phyloP scores from a whole-genome alignment of 148 eudicot species.

The Arbutus unedo region DNA sequence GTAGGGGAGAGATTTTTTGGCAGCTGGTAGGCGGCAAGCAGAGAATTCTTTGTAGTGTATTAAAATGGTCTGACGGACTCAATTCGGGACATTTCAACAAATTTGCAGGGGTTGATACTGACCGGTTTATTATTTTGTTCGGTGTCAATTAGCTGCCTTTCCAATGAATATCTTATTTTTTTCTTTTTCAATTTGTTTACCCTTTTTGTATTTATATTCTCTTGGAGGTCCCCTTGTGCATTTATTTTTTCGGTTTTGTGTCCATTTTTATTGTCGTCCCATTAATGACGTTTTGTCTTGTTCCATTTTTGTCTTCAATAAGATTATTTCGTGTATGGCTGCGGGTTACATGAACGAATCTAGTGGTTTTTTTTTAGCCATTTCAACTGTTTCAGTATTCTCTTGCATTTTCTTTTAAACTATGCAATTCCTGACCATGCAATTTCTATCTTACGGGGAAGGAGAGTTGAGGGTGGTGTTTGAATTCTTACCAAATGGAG shows the following conservation, averaged over 20 bases:
- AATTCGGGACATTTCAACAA: not conserved
- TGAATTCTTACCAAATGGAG: too few relatives aligned
- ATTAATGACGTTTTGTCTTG: not conserved
- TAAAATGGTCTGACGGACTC: not conserved
- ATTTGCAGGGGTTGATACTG: not conserved
- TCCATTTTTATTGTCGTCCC: not conserved
- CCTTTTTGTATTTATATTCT: not conserved
- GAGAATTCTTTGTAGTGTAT: slow-evolving; percentile 16
- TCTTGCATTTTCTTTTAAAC: too few relatives aligned
- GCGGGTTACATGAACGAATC: too few relatives aligned
- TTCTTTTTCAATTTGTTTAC: not conserved
- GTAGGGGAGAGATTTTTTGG: slow-evolving; percentile 42
- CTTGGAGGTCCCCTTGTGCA: not conserved
- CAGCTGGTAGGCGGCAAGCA: slow-evolving; percentile 39
- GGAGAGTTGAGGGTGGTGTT: too few relatives aligned
- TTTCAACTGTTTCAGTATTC: too few relatives aligned
- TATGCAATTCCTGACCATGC: too few relatives aligned
- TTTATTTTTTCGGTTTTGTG: not conserved
- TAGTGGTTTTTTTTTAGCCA: too few relatives aligned
- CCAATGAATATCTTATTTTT: not conserved
- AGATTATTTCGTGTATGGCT: too few relatives aligned
- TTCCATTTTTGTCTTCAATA: not conserved
- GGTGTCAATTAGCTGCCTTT: not conserved
- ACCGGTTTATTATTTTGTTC: not conserved
- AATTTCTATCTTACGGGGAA: too few relatives aligned